Percentiles rank a stretch among this genome's conserved stretches.
These are phyloP conservation scores for Cylindrotheca fusiformis DNA, from an alignment of 108 stramenopile species.

Conservation along the genomic window DNA sequence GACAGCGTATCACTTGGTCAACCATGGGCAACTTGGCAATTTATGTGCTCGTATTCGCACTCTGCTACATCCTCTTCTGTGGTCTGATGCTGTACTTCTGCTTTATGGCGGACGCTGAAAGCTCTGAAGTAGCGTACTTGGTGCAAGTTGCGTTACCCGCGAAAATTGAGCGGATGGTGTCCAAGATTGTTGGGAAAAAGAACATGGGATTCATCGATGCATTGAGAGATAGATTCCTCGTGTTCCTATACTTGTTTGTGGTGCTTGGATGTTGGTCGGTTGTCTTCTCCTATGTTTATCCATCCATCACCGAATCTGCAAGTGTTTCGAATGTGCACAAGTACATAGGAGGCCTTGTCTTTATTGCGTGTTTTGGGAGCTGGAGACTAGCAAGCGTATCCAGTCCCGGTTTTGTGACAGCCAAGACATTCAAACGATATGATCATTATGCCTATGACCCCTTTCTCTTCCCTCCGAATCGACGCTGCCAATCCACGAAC, in stretches of 20 bases:
- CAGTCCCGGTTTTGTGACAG: constrained; percentile 69
- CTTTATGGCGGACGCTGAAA: constrained; percentile 35
- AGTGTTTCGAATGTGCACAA: constrained; percentile 57
- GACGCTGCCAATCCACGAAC: constrained; percentile 56
- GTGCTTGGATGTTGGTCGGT: constrained; percentile 77
- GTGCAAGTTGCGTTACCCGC: constrained; percentile 28
- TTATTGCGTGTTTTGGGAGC: constrained; percentile 60
- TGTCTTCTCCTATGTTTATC: constrained; percentile 68
- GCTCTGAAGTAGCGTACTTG: constrained; percentile 32
- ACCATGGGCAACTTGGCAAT: too few relatives aligned
- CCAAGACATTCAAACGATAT: constrained; percentile 47
- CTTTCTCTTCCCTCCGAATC: constrained; percentile 55
- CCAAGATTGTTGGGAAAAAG: constrained; percentile 18
- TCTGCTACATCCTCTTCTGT: constrained; percentile 14
- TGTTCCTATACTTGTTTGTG: constrained; percentile 48
- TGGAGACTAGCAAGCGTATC: constrained; percentile 56
- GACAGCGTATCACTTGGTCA: too few relatives aligned
- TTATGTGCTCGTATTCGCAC: not conserved
- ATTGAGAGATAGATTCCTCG: constrained; percentile 25
- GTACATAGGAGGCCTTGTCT: constrained; percentile 62
- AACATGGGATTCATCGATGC: constrained; percentile 21
- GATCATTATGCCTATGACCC: constrained; percentile 86
- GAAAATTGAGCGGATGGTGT: constrained; percentile 8
- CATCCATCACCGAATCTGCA: constrained; percentile 46
- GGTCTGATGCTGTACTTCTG: constrained; percentile 38